Percentiles rank a stretch among this genome's conserved stretches.
Conservation (phyloP, 805 yeast genomes). For the Yamadazyma laniorum region DNA sequence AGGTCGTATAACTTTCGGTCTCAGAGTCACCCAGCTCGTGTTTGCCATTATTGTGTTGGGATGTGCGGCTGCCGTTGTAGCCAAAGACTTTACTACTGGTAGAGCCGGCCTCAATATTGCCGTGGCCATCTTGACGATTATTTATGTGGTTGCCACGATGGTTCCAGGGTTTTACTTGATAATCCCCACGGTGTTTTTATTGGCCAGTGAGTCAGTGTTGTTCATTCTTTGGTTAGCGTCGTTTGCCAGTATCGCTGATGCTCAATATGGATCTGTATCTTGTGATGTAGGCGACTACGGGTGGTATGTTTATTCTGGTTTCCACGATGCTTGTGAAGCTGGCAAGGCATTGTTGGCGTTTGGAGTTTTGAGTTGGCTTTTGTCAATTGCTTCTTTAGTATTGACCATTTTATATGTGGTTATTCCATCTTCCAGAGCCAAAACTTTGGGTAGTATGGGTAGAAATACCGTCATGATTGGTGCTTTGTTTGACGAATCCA, state of each 20-base stretch:
- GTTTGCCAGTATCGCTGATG: conserved; percentile 22
- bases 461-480: conserved; percentile 3
- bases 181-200: conserved; percentile 13
- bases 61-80: conserved; percentile 15
- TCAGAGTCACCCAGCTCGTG: conserved; percentile 16
- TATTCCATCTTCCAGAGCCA: conserved; percentile 15
- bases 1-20: not conserved
- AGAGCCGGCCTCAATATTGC: conserved; percentile 16
- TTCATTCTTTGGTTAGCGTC: conserved; percentile 23
- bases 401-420: conserved; percentile 16
- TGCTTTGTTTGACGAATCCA: not conserved
- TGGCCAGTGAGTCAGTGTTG: conserved; percentile 17
- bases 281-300: conserved; percentile 7
- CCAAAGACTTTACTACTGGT: conserved; percentile 6
- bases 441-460: not conserved
- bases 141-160: conserved; percentile 10
- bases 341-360: conserved; percentile 24
- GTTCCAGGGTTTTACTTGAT: conserved; percentile 11
- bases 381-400: conserved; percentile 18
- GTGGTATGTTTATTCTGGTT: not conserved
- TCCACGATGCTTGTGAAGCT: conserved; percentile 15
- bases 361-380: conserved; percentile 21
- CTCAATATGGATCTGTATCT: conserved; percentile 14
- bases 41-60: conserved; percentile 18
- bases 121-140: conserved; percentile 11